Evolutionary conservation across 164 flowering plant species (phyloP).

Genomic region (Aristolochia fimbriata): DNA sequence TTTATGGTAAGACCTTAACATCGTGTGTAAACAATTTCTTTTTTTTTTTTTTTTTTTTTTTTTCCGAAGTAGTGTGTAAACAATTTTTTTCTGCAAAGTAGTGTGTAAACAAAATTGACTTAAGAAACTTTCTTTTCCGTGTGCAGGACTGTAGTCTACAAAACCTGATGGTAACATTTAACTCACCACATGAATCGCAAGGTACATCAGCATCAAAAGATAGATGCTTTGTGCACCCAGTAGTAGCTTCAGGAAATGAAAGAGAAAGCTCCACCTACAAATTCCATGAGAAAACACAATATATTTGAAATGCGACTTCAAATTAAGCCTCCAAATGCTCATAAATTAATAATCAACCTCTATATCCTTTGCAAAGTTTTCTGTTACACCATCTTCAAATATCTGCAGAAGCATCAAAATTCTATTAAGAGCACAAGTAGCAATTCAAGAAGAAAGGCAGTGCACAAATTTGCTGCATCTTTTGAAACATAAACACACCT

Average conservation of each 20-base stretch:
- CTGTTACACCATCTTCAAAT: constrained; percentile 50
- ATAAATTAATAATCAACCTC: constrained; percentile 30
- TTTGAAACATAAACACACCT: constrained; percentile 33
- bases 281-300: constrained; percentile 2
- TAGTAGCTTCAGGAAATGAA: constrained; percentile 78
- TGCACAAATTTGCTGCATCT: neutral
- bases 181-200: constrained; percentile 85
- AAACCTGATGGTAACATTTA: neutral
- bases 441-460: neutral
- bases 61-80: no score
- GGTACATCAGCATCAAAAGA: constrained; percentile 62
- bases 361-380: constrained; percentile 44
- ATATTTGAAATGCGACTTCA: neutral
- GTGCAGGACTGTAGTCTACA: neutral
- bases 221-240: constrained; percentile 70
- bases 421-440: neutral
- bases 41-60: no score
- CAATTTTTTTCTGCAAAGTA: no score
- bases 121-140: no score
- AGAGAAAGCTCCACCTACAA: constrained; percentile 64
- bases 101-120: no score
- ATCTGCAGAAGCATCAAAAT: constrained; percentile 35
- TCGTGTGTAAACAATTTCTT: no score
- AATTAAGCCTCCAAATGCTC: constrained; percentile 1
- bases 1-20: no score